Evolutionary conservation across 106 monocot genomes (phyloP), one percentile per base, ranked within the genome.

Genomic region (Acorus calamus): DNA sequence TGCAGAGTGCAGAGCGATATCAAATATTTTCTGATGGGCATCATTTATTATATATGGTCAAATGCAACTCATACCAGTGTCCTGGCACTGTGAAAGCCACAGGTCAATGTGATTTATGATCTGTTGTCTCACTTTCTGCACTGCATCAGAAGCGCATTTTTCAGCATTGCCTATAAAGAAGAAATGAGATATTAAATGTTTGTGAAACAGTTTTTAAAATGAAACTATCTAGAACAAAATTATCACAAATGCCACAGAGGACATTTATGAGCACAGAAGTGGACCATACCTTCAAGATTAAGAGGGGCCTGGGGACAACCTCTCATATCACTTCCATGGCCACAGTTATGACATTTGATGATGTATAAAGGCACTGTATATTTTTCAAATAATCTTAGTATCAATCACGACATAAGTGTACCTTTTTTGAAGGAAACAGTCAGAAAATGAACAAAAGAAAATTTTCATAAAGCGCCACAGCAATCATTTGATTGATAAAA

Each of bases 301-400:
- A 91, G 73, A 68, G 91, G 90, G 66, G 85, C 70, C 53, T 96
- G 96, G 46, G 96, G 96, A 46, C 96, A 96, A 56, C 96, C 96
- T 78, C 87, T 87, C 13, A 96, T 44, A 79, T 96, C 96, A 54
- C 76, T 91, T 14, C 96, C 87, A 77, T 96, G 96, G 44, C 96
- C 96, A 77, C 96, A 96, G 63, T 96, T 96, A 64, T 87, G 80
- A 63, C 96, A 96, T 14, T 85, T 76, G 28, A 87, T 78, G 53
- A 87, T 72, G 73, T 88, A 96, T 14, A 91, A 87, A 42, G 96
- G 96, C 81, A 96, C 96, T 96, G 79, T 10, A 59, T 8, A 71
- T 5, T 43, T 69, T 53, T 9, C 55, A 66, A 6, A 74, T 61
- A 46, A 14, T 57, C 49, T 71, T 14, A 65, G 44, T 28, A 53